phyloP scores from a whole-genome alignment of 371 early-diverging fungal species.

The Phascolomyces articulosus region DNA sequence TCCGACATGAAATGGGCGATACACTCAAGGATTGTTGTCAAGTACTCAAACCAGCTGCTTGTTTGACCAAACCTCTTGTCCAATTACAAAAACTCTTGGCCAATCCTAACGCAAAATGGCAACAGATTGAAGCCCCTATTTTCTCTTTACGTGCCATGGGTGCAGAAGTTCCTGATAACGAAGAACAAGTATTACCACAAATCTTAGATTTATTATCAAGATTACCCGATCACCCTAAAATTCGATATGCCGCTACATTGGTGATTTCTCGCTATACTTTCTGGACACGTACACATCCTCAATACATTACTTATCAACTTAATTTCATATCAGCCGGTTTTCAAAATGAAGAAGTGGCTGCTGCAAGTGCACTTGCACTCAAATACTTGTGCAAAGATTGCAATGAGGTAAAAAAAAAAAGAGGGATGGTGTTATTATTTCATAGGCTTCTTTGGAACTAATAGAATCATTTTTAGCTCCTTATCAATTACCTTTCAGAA shows the following conservation, averaged over 20 bases:
- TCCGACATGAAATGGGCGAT: slow-evolving; percentile 95
- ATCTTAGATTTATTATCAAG: slow-evolving; percentile 88
- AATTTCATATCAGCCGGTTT: slow-evolving; percentile 88
- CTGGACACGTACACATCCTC: slow-evolving; percentile 90
- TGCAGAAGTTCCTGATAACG: slow-evolving; percentile 70
- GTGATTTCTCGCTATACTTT: slow-evolving; percentile 93
- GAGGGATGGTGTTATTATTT: neutral
- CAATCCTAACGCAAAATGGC: slow-evolving; percentile 70
- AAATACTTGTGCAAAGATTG: slow-evolving; percentile 91
- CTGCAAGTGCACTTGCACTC: slow-evolving; percentile 88
- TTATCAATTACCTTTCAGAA: slow-evolving; percentile 73
- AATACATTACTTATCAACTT: slow-evolving; percentile 89
- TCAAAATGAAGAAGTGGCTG: slow-evolving; percentile 80
- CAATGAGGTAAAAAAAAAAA: slow-evolving; percentile 63
- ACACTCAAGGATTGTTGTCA: slow-evolving; percentile 94
- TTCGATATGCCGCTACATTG: slow-evolving; percentile 93
- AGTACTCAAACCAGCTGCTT: slow-evolving; percentile 76
- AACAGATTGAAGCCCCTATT: slow-evolving; percentile 91
- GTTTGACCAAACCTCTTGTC: slow-evolving; percentile 73
- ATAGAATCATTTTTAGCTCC: no score
- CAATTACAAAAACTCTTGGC: slow-evolving; percentile 37
- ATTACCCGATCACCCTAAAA: slow-evolving; percentile 87
- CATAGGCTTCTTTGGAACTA: no score
- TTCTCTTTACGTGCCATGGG: slow-evolving; percentile 95
- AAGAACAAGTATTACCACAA: slow-evolving; percentile 78